phyloP scores from a whole-genome alignment of 345 rosid species.

The Boechera stricta region DNA sequence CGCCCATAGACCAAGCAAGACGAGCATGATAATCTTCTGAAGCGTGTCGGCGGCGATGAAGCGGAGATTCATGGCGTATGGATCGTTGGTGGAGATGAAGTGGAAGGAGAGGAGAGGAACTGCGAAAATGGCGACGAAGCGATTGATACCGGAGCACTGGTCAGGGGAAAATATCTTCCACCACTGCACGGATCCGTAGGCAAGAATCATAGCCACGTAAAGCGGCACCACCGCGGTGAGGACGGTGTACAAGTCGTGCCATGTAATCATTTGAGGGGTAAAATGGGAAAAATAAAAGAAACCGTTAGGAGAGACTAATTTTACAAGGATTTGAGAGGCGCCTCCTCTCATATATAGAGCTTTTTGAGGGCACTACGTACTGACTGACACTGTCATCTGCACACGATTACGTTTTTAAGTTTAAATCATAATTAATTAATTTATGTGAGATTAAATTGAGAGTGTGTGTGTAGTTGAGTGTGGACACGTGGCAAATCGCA shows the following conservation, averaged over 20 bases:
- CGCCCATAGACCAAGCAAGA: slow-evolving; percentile 66
- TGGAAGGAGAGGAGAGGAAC: slow-evolving; percentile 97
- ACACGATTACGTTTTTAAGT: slow-evolving; percentile 38
- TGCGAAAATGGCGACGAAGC: slow-evolving; percentile 92
- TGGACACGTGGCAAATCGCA: slow-evolving; percentile 34
- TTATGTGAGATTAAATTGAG: not conserved
- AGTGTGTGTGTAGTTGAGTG: not conserved
- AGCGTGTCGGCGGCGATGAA: slow-evolving; percentile 95
- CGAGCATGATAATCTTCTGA: slow-evolving; percentile 79
- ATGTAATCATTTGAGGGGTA: slow-evolving; percentile 61
- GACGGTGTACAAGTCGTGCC: slow-evolving; percentile 85
- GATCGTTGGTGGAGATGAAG: slow-evolving; percentile 84
- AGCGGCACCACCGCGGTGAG: slow-evolving; percentile 88
- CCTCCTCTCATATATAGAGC: slow-evolving; percentile 6
- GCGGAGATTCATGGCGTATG: slow-evolving; percentile 79
- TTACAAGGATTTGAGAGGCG: slow-evolving; percentile 29
- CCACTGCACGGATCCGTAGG: slow-evolving; percentile 97
- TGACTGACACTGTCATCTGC: slow-evolving; percentile 15
- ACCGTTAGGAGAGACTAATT: slow-evolving; percentile 44
- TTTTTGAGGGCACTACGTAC: too few relatives aligned
- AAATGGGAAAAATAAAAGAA: slow-evolving; percentile 42
- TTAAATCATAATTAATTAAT: not conserved
- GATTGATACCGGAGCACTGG: slow-evolving; percentile 97
- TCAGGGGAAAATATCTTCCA: slow-evolving; percentile 95
- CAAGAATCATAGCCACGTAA: slow-evolving; percentile 92